Evolutionary conservation across 208 protist species (phyloP), one percentile per base, ranked within the genome.

Genomic region (Trypanosoma congolense): DNA sequence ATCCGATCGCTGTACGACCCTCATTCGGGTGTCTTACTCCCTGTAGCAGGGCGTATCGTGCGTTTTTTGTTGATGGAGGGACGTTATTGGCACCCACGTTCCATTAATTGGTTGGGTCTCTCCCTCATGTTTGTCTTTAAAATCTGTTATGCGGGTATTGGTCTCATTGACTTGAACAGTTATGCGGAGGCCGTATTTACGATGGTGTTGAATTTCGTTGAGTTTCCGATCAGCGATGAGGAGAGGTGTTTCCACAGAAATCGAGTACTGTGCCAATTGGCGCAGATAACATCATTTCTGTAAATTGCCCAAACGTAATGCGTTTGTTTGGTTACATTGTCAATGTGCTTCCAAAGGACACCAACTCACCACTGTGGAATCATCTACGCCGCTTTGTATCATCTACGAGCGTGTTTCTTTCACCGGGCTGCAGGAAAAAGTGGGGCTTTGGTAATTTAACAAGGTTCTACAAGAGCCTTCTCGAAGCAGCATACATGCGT

Each of bases 141-240:
- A 5, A 70, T 91, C 28, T 44, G 46, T 31, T 36, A 47, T 28
- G 35, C 65, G 18, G 73, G 80, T 59, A 61, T 78, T 10, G 77
- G 80, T 8, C 29, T 77, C 28, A 21, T 70, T 22, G 65, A 77
- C 40, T 60, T 87, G 40, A 70, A 81, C 53, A 68, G 42, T 9
- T 84, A 80, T 51, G 81, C 86, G 8, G 86, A 90, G 61, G 73
- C 81, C 9, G 56, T 88, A 33, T 93, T 90, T 65, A 80, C 77
- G 0, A 40, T 61, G 31, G 60, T 83, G 53, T 62, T 88, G 16
- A 52, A 35, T 31, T 43, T 61, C 6, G 31, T 90, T 29, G 25
- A 64, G 21, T 65, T 88, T 29, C 77, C 77, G 40, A 74, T 61
- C 25, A 30, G 36, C 5, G 41, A 54, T 16, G 29, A 61, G 38